Conservation (phyloP, 805 yeast genomes). For the Lachancea sp. region DNA sequence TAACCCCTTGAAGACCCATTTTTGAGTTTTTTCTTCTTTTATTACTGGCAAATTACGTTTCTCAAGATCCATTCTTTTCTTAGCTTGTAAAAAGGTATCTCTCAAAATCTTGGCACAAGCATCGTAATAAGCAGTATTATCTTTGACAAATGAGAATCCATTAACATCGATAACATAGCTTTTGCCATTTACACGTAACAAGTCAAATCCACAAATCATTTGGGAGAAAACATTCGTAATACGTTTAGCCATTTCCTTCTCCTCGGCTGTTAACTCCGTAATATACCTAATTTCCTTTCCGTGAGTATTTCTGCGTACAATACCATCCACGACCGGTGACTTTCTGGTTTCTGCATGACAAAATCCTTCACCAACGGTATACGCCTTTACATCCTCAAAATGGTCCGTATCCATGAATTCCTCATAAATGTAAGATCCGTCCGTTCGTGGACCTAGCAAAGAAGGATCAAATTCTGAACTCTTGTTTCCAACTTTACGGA, state of each 20-base stretch:
- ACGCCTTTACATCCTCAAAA: slow-evolving; percentile 97
- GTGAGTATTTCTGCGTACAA: slow-evolving; percentile 92
- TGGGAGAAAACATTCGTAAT: slow-evolving; percentile 78
- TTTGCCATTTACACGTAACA: slow-evolving; percentile 79
- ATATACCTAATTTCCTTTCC: slow-evolving; percentile 94
- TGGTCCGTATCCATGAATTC: slow-evolving; percentile 96
- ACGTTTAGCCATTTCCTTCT: slow-evolving; percentile 70
- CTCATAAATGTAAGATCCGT: slow-evolving; percentile 89
- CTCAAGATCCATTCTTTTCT: slow-evolving; percentile 39
- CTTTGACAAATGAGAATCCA: slow-evolving; percentile 96
- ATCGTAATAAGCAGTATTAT: slow-evolving; percentile 80
- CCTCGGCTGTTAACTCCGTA: slow-evolving; percentile 70
- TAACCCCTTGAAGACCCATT: slow-evolving; percentile 94
- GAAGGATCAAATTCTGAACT: slow-evolving; percentile 92
- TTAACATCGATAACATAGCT: slow-evolving; percentile 95
- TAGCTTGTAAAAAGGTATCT: slow-evolving; percentile 62
- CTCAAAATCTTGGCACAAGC: slow-evolving; percentile 72
- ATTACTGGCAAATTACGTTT: slow-evolving; percentile 33
- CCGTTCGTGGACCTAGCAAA: slow-evolving; percentile 66
- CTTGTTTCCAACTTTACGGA: slow-evolving; percentile 94
- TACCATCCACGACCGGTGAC: slow-evolving; percentile 99
- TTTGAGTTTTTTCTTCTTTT: slow-evolving; percentile 49
- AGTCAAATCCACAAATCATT: slow-evolving; percentile 94
- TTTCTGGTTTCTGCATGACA: slow-evolving; percentile 99
- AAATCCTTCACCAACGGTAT: slow-evolving; percentile 83